Base-by-base conservation (phyloP, 164 flowering plant species). In the Liriodendron chinense region DNA sequence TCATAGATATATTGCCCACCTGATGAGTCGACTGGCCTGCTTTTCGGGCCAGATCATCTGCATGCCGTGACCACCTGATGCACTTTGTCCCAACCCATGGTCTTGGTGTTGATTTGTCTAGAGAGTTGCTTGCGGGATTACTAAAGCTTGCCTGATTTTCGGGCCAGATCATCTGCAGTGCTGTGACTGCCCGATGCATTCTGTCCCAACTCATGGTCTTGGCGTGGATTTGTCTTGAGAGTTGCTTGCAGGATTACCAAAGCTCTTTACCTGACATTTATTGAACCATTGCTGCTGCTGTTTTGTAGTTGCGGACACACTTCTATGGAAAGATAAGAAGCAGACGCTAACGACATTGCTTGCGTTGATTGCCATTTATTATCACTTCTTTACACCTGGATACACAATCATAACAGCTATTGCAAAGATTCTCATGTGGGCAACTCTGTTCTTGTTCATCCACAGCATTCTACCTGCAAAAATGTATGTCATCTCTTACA, bases 241-340 rank as follows among this genome's bases (percentile, higher is more conserved):
- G 59, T 12, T 53, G 59, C 59, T 16, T 53, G 59, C 20, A 2
- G 59, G 59, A 53, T 53, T 34, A 16, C 18, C 2, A 9, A 12
- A 53, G 59, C 4, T 53, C 13, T 16, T 16, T 61, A 59, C 34
- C 7, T 63, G 7, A 34, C 2, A 53, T 26, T 21, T 48, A 67
- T 61, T 77, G 69, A 56, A 65, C 56, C 21, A 70, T 10, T 68
- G 24, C 28, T 65, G 7, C 25, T 77, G 34, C 61, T 70, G 77
- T 78, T 75, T 81, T 86, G 86, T 93, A 95, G 98, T 89, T 87
- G 99, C 98, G 48, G 90, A 93, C 80, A 87, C 85, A 48, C 89
- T 96, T 78, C 93, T 94, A 43, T 94, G 99, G 99, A 93, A 84
- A 88, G 87, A 92, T 80, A 89, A 80, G 80, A 93, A 76, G 87